These are phyloP conservation scores for Sugiyamaella lignohabitans DNA, from an alignment of 805 yeast species.

Conservation along the genomic window DNA sequence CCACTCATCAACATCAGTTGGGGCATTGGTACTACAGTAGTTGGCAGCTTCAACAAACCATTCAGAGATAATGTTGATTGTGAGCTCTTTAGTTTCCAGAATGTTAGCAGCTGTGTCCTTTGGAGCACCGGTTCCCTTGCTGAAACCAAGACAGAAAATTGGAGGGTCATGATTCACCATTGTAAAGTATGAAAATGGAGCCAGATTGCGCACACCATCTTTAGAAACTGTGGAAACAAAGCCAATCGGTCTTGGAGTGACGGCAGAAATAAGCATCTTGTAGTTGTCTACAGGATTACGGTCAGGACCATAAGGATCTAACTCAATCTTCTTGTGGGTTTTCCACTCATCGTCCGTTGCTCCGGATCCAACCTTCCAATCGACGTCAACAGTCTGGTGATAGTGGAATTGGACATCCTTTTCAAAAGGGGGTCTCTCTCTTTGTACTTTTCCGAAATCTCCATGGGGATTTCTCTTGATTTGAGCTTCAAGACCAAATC, in stretches of 20 bases:
- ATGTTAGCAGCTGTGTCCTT: conserved; percentile 50
- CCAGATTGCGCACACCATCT: conserved; percentile 43
- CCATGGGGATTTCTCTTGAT: conserved; percentile 13
- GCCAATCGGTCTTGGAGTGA: conserved; percentile 58
- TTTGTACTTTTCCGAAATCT: conserved; percentile 7
- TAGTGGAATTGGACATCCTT: conserved; percentile 30
- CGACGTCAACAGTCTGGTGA: conserved; percentile 25
- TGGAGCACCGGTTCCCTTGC: conserved; percentile 33
- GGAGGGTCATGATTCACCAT: conserved; percentile 52
- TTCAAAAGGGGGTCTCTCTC: conserved; percentile 11
- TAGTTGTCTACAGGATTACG: conserved; percentile 43
- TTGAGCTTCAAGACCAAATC: conserved; percentile 14
- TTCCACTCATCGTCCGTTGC: conserved; percentile 42
- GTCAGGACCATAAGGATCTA: conserved; percentile 44
- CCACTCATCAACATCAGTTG: conserved; percentile 50
- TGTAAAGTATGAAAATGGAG: conserved; percentile 56
- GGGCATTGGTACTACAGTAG: conserved; percentile 41
- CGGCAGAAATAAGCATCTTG: conserved; percentile 43
- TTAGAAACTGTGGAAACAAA: conserved; percentile 44
- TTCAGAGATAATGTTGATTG: conserved; percentile 53
- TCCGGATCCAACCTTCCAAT: conserved; percentile 46
- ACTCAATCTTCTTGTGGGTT: conserved; percentile 37
- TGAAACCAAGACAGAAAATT: conserved; percentile 45
- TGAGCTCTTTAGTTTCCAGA: conserved; percentile 46
- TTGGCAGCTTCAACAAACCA: conserved; percentile 65